Percentiles rank a stretch among this genome's conserved stretches.
These are phyloP conservation scores for Fusarium annulatum DNA, from an alignment of 2,329 filamentous ascomycete species.

Conservation along the genomic window DNA sequence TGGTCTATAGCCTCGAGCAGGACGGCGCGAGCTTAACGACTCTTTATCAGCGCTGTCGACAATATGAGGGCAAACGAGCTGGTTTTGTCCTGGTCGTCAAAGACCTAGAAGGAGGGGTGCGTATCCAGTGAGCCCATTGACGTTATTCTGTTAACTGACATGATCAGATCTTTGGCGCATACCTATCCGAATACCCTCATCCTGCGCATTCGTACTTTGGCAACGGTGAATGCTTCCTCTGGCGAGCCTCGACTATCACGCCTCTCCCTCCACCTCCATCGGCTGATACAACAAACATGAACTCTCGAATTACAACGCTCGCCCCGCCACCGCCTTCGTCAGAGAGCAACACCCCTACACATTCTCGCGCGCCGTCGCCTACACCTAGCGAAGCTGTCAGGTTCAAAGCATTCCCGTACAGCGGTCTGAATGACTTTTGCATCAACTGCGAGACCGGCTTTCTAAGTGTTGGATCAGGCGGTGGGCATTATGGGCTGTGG, in stretches of 20 bases:
- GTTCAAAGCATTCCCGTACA: constrained; percentile 98
- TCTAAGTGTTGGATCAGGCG: constrained; percentile 86
- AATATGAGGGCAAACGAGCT: constrained; percentile 74
- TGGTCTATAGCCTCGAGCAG: constrained; percentile 91
- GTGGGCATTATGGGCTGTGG: constrained; percentile 94
- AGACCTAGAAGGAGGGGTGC: constrained; percentile 79
- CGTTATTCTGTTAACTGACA: constrained; percentile 18
- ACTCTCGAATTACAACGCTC: constrained; percentile 53
- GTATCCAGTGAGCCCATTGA: constrained; percentile 49
- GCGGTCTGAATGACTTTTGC: constrained; percentile 95
- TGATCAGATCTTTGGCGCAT: constrained; percentile 84
- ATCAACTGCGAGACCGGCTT: constrained; percentile 91
- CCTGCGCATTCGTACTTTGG: constrained; percentile 89
- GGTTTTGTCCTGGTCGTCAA: constrained; percentile 91
- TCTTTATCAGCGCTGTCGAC: constrained; percentile 82
- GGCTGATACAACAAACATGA: constrained; percentile 60
- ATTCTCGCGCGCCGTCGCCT: constrained; percentile 45
- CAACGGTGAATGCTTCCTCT: constrained; percentile 91
- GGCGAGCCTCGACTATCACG: constrained; percentile 68
- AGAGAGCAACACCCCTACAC: constrained; percentile 39
- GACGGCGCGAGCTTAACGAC: constrained; percentile 90
- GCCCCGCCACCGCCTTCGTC: constrained; percentile 46
- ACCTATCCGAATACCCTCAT: constrained; percentile 88
- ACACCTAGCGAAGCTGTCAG: constrained; percentile 80
- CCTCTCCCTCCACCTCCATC: constrained; percentile 64